Conservation (phyloP, 305 asterid genomes). For the Solanum hybrid region DNA sequence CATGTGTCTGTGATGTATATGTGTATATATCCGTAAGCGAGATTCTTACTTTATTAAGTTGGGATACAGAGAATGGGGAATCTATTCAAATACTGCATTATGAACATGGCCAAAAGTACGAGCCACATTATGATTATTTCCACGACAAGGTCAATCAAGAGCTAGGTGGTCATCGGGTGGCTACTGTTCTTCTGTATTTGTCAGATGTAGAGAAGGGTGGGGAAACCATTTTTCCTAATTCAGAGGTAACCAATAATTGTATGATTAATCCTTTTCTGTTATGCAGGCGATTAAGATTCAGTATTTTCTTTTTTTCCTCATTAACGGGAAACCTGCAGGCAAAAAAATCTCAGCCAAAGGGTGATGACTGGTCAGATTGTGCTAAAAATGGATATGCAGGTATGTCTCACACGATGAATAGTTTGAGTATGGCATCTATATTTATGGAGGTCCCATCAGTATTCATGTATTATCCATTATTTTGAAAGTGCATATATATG, state of each 20-base stretch:
- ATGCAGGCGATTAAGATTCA: background rate
- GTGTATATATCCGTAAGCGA: background rate
- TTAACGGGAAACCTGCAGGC: slow-evolving; percentile 18
- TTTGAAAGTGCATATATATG: background rate
- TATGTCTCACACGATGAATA: background rate
- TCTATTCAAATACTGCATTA: slow-evolving; percentile 78
- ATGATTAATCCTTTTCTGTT: background rate
- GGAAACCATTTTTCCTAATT: slow-evolving; percentile 73
- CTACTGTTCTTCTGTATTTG: slow-evolving; percentile 87
- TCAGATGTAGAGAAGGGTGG: slow-evolving; percentile 71
- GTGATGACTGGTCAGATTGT: slow-evolving; percentile 73
- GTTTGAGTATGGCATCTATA: background rate
- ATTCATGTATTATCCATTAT: background rate
- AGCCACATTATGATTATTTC: slow-evolving; percentile 83
- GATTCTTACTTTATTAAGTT: slow-evolving; percentile 7
- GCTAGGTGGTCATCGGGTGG: slow-evolving; percentile 83
- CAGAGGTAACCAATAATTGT: slow-evolving; percentile 33
- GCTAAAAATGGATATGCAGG: slow-evolving; percentile 90
- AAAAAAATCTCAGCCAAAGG: slow-evolving; percentile 47
- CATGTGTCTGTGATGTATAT: background rate
- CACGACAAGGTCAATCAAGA: slow-evolving; percentile 69
- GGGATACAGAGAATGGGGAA: slow-evolving; percentile 66
- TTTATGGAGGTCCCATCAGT: background rate
- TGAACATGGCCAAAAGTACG: slow-evolving; percentile 88
- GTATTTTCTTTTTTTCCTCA: background rate